Evolutionary conservation across 2,329 filamentous ascomycete species (phyloP), one percentile per base, ranked within the genome.

Genomic region (Beauveria varroae): DNA sequence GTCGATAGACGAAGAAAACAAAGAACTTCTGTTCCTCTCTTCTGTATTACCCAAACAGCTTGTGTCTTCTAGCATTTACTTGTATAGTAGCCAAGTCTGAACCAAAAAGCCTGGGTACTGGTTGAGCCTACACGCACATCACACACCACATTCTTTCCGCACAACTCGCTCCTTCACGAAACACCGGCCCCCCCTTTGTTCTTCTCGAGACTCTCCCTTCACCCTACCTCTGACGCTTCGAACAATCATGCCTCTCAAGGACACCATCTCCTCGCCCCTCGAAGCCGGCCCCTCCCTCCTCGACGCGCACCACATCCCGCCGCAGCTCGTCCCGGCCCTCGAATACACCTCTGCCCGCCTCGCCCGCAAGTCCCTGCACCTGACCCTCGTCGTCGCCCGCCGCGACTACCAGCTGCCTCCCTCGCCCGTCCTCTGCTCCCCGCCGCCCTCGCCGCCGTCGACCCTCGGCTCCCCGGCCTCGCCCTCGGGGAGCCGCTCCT

Each of bases 221-320:
- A 8, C n/a, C 12, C 14, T 22, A 43, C 10, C n/a, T 52, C 40
- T 40, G 16, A 22, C 52, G 51, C 16, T n/a, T 26, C 16, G 10
- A 20, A 3, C 65, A 80, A 47, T 3, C 41, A 57, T 81, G 76
- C 68, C 76, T 44, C 75, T 81, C 68, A 87, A 85, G 73, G 74
- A 78, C 60, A 76, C 74, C 61, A 87, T 87, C 67, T 87, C 85
- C 1, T 80, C 83, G 55, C 85, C 85, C 16, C 78, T 88, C 61
- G 85, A 87, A 75, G 84, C 85, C 30, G 84, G 84, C 20, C 74
- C 76, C 47, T 86, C 84, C 22, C 75, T 87, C 60, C 79, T 86
- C 63, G 81, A 86, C 66, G 75, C 76, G 40, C 78, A 84, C 65
- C 79, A 81, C 62, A 76, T 87, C n/a, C 84, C 85, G 2, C 71